Evolutionary conservation across 768 basidiomycete species (phyloP).

Genomic region (Lactarius hengduanensis): DNA sequence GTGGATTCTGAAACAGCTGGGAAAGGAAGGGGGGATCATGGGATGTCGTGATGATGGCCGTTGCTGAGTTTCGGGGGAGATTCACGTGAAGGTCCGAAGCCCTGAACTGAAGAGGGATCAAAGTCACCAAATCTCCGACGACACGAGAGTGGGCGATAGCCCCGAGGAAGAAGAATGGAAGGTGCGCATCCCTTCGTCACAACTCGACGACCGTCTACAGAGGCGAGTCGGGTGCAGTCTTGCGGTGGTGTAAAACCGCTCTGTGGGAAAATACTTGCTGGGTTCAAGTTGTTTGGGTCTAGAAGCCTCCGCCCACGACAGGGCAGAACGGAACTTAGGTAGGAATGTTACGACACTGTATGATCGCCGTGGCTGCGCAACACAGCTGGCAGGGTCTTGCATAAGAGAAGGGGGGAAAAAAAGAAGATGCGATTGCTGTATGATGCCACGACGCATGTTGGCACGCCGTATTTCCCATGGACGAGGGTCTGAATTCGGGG

Average conservation of each 20-base stretch:
- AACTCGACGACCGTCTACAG: not conserved
- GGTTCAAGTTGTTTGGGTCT: conserved; percentile 3
- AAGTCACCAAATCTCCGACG: conserved; percentile 19
- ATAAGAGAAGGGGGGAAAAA: not conserved
- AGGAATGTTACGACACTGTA: conserved; percentile 16
- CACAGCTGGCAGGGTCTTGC: not conserved
- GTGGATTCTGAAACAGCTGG: conserved; percentile 22
- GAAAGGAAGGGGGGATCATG: conserved; percentile 20
- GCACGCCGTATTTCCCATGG: conserved; percentile 16
- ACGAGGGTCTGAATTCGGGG: conserved; percentile 8
- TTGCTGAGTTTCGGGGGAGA: conserved; percentile 9
- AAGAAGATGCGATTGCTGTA: not conserved
- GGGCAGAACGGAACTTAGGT: conserved; percentile 17
- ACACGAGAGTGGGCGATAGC: not conserved
- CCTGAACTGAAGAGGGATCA: not conserved
- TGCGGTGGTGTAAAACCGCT: not conserved
- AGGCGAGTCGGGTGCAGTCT: not conserved
- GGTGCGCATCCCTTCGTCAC: not conserved
- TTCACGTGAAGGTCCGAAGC: conserved; percentile 18
- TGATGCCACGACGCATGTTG: conserved; percentile 16
- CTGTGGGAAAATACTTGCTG: conserved; percentile 4
- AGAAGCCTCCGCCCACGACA: conserved; percentile 10
- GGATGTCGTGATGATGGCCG: conserved; percentile 15
- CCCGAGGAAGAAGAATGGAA: conserved; percentile 6
- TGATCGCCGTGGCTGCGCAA: conserved; percentile 23